Percentiles rank a stretch among this genome's conserved stretches.
phyloP scores from a whole-genome alignment of 768 basidiomycete species.

The Suillus variegatus region DNA sequence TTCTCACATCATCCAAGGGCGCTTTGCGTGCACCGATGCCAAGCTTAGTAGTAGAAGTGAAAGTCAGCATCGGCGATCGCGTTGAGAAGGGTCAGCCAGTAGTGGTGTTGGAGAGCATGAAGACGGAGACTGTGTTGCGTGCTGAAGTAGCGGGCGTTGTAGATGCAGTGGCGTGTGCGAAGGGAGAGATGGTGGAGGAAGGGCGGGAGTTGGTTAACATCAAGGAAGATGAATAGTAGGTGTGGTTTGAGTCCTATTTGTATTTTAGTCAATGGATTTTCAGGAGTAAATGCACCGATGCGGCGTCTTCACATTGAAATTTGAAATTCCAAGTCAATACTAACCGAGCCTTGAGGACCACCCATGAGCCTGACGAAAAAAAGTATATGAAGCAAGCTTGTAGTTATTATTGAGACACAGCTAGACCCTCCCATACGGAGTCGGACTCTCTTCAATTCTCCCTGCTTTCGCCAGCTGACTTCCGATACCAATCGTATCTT shows the following conservation, averaged over 20 bases:
- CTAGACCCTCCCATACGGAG: conserved; percentile 40
- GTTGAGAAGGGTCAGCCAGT: conserved; percentile 82
- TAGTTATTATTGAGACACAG: neutral
- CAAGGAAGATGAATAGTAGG: conserved; percentile 39
- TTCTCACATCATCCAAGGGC: conserved; percentile 56
- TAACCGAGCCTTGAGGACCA: neutral
- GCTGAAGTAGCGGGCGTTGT: conserved; percentile 71
- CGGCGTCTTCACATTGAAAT: neutral
- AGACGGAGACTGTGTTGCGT: conserved; percentile 90
- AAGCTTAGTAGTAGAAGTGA: conserved; percentile 89
- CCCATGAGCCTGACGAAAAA: neutral
- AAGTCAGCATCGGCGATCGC: conserved; percentile 71
- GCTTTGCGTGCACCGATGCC: conserved; percentile 87
- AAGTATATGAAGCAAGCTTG: neutral
- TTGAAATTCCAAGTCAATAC: neutral
- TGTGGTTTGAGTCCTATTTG: neutral
- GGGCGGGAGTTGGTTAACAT: conserved; percentile 77
- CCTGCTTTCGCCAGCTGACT: conserved; percentile 49
- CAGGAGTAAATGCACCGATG: neutral
- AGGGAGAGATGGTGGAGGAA: conserved; percentile 92
- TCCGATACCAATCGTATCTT: conserved; percentile 66
- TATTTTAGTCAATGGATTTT: conserved; percentile 1
- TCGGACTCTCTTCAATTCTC: conserved; percentile 66
- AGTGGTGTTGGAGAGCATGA: conserved; percentile 94
- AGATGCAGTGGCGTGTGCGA: conserved; percentile 68